These are phyloP conservation scores for Colletotrichum plurivorum DNA, from an alignment of 2,329 filamentous ascomycete genomes.

Conservation along the genomic window DNA sequence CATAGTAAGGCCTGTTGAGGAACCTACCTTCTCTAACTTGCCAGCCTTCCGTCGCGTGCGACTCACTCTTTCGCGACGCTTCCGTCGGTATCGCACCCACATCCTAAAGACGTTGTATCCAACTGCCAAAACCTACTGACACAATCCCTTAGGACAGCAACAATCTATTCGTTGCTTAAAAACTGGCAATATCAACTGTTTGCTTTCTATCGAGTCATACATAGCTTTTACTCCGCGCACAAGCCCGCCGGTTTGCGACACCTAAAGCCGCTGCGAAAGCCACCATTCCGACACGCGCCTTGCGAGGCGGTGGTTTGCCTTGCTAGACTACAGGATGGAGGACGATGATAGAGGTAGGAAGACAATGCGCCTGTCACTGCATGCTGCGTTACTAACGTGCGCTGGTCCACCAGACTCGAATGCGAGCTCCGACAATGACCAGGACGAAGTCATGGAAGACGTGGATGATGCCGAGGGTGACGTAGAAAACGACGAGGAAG, in stretches of 20 bases:
- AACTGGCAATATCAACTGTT: too few species aligned
- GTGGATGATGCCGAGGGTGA: constrained; percentile 54
- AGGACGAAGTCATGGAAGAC: constrained; percentile 72
- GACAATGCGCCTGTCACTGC: too few species aligned
- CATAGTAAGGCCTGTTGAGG: background rate
- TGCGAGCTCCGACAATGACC: constrained; percentile 61
- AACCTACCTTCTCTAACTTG: background rate
- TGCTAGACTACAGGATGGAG: constrained; percentile 42
- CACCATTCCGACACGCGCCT: background rate
- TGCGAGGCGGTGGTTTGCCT: background rate
- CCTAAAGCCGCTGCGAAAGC: background rate
- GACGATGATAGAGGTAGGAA: constrained; percentile 48
- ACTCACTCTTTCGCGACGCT: constrained; percentile 23
- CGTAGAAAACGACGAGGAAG: constrained; percentile 51
- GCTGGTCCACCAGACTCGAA: constrained; percentile 49
- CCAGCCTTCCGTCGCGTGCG: constrained; percentile 39
- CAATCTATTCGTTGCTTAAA: too few species aligned
- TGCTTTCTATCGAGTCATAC: too few species aligned
- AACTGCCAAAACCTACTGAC: too few species aligned
- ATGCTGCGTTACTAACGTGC: background rate
- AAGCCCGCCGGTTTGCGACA: too few species aligned
- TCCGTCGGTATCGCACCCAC: constrained; percentile 2
- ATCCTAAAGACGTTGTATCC: too few species aligned
- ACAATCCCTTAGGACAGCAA: too few species aligned
- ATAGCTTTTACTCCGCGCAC: too few species aligned